phyloP scores from a whole-genome alignment of 2,329 filamentous ascomycete species.

The Pyrenophora seminiperda region DNA sequence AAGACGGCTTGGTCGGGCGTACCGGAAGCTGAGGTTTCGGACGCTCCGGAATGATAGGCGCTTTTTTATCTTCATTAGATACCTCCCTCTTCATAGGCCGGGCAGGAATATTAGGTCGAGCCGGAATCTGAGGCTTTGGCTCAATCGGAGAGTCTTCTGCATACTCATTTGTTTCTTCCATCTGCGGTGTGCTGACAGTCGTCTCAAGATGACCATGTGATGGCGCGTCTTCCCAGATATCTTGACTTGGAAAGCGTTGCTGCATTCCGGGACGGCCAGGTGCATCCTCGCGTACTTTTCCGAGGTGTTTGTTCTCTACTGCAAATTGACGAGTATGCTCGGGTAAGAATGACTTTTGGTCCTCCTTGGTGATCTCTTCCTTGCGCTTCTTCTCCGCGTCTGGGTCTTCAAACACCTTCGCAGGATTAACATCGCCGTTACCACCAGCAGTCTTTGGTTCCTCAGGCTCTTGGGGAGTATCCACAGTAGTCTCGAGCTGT shows the following conservation, averaged over 20 bases:
- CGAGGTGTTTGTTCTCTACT: slow-evolving; percentile 58
- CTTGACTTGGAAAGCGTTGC: slow-evolving; percentile 84
- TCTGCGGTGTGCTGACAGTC: slow-evolving; percentile 64
- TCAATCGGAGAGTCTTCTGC: slow-evolving; percentile 40
- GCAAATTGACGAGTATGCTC: slow-evolving; percentile 62
- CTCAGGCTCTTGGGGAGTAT: slow-evolving; percentile 71
- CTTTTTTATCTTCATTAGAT: slow-evolving; percentile 58
- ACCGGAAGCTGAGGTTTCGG: slow-evolving; percentile 68
- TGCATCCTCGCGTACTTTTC: slow-evolving; percentile 56
- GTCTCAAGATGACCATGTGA: slow-evolving; percentile 81
- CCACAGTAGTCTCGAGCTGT: slow-evolving; percentile 77
- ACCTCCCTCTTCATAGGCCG: slow-evolving; percentile 45
- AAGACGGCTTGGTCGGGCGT: slow-evolving; percentile 61
- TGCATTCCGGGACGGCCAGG: slow-evolving; percentile 58
- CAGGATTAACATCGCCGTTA: slow-evolving; percentile 41
- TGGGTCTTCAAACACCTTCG: slow-evolving; percentile 52
- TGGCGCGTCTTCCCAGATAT: slow-evolving; percentile 93
- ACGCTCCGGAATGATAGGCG: slow-evolving; percentile 61
- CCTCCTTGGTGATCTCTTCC: slow-evolving; percentile 50
- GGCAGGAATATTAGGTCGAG: slow-evolving; percentile 40
- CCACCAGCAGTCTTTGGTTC: slow-evolving; percentile 50
- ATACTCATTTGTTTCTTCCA: slow-evolving; percentile 54
- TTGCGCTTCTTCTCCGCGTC: slow-evolving; percentile 58
- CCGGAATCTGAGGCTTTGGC: slow-evolving; percentile 39
- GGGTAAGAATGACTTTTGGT: slow-evolving; percentile 51